Percentiles rank a stretch among this genome's conserved stretches.
These are phyloP conservation scores for Syzygium aqueum DNA, from an alignment of 345 rosid species.

Conservation along the genomic window DNA sequence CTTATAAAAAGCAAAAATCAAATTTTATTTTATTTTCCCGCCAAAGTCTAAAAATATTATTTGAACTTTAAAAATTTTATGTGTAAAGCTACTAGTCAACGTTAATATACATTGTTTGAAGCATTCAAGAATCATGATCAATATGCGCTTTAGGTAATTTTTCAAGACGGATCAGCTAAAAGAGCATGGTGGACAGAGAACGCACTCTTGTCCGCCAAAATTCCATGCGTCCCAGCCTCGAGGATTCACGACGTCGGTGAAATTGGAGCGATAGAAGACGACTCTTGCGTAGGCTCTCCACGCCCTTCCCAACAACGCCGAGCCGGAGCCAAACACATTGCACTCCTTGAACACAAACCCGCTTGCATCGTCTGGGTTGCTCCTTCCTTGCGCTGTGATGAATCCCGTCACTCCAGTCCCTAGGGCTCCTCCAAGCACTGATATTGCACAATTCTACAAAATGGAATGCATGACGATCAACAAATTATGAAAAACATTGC, in stretches of 20 bases:
- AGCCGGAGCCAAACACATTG: conserved; percentile 28
- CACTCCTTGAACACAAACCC: conserved; percentile 60
- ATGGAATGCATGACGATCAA: neutral
- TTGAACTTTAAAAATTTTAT: neutral
- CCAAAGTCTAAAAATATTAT: neutral
- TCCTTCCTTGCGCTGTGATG: conserved; percentile 56
- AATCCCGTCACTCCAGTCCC: conserved; percentile 25
- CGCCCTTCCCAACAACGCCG: conserved; percentile 40
- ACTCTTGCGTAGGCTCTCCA: conserved; percentile 48
- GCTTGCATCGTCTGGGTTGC: conserved; percentile 14
- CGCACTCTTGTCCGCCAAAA: conserved; percentile 31
- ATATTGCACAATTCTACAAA: conserved; percentile 37
- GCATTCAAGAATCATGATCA: neutral
- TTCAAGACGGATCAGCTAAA: neutral
- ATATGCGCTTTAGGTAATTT: neutral
- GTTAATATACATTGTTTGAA: neutral
- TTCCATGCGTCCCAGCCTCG: conserved; percentile 47
- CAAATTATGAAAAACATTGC: too few relatives aligned
- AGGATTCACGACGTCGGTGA: conserved; percentile 24
- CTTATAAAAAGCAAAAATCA: neutral
- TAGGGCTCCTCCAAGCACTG: conserved; percentile 28
- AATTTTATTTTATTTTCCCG: neutral
- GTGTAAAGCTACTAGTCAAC: neutral
- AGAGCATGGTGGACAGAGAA: neutral
- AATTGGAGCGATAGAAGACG: conserved; percentile 17